Base-by-base conservation (phyloP, 225 moss, liverwort and hornwort species). In the Takakia lepidozioides region DNA sequence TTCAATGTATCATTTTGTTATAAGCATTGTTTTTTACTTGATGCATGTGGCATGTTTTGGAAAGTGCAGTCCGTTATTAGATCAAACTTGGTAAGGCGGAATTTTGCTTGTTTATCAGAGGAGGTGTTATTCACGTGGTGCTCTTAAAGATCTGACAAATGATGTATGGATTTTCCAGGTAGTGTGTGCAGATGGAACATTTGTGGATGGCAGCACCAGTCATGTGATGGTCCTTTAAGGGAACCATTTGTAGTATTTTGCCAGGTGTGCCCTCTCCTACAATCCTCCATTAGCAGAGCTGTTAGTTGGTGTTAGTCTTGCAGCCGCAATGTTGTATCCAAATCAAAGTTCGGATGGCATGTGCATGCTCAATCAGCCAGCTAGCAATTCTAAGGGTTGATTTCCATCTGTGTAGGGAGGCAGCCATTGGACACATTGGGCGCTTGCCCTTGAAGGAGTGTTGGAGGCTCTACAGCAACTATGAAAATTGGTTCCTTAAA, bases 371-470 rank as follows among this genome's bases (percentile, higher is more conserved):
- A n/a, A n/a, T n/a, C n/a, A n/a, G n/a, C n/a, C n/a, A 6, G 41
- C 5, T 39, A 17, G 6, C 9, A 5, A 0, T 18, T 1, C 10
- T 15, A 4, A 19, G 16, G 5, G 28, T 11, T 28, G 38, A 20
- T 17, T 22, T 43, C 29, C 16, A 50, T 38, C 19, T 19, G 24
- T 68, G 81, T 56, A 93, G 92, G 92, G 88, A 41, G 92, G 92
- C 29, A 93, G 85, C 25, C 88, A 93, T 61, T 93, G 92, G 92
- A 69, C 88, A 40, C 92, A 93, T 43, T 93, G 88, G 92, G 92
- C 92, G 4, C 60, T 93, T 8, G 92, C 88, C 44, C 56, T 88
- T 20, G 88, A 88, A 60, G 73, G 56, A 30, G 83, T 93, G 22
- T 42, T 93, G 40, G 74, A 73, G 49, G 72, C 88, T 42, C 72